A percentile compares a stretch with the other conserved stretches of the same genome.
phyloP scores from a whole-genome alignment of 73 alveolate genomes.

The Stentor coeruleus region DNA sequence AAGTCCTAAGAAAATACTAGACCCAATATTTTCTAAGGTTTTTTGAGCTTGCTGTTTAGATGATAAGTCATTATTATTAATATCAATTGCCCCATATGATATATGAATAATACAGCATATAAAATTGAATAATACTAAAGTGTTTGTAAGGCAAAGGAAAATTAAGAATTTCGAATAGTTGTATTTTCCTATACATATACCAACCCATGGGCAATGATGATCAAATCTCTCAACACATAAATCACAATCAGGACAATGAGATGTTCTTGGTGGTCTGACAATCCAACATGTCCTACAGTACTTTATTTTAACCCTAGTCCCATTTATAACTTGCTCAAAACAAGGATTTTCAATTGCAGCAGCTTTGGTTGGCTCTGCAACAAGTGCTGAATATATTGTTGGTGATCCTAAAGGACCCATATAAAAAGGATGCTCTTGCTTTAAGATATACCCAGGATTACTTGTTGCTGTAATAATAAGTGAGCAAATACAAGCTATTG shows the following conservation, averaged over 20 bases:
- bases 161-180: constrained; percentile 18
- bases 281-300: constrained; percentile 32
- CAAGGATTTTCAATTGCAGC: background rate
- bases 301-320: background rate
- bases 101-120: background rate
- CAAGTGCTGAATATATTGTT: background rate
- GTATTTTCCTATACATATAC: constrained; percentile 39
- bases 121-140: background rate
- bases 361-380: background rate
- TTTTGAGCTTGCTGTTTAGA: background rate
- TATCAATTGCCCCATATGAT: background rate
- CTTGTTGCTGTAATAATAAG: background rate
- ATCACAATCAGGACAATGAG: constrained; percentile 48
- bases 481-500: background rate
- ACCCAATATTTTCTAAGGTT: background rate
- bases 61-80: too few species aligned
- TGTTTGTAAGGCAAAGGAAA: background rate
- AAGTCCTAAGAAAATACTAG: constrained; percentile 1
- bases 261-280: constrained; percentile 35
- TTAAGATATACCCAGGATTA: constrained; percentile 26
- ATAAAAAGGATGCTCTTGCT: constrained; percentile 14
- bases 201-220: constrained; percentile 51
- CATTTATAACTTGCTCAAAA: background rate
- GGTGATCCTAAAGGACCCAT: constrained; percentile 14
- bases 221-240: constrained; percentile 36